Evolutionary conservation across 2,329 filamentous ascomycete species (phyloP), one percentile per base, ranked within the genome.

Genomic region (Monosporascus sp.): DNA sequence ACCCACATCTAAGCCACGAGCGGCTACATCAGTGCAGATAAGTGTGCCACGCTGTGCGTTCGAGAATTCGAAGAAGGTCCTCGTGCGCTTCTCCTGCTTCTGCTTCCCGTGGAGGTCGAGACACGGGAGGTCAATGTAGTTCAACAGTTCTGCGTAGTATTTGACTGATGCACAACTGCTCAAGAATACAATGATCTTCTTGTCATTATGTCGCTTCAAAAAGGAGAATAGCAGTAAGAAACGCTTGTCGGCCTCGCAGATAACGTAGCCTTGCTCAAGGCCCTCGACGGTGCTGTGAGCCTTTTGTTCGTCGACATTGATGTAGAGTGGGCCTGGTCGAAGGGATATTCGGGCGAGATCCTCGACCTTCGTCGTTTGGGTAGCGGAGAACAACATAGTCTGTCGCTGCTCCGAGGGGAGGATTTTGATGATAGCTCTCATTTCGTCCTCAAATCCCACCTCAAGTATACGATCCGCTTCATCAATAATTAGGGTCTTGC

Each of bases 1-100:
- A 5, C 82, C 70, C 71, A 87, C 83, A 79, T 97, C 94, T 48
- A 99, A 81, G 37, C 94, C 94, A 77, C 94, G 81, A 3, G 94
- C 94, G 46, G 94, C 94, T 58, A 99, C 94, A 65, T 99, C 94
- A 0, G 94, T 99, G 74, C 92, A 97, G 62, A 99, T 94, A 51
- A 99, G 73, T 1, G 89, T 96, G 24, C 93, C 94, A 60, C 88
- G 83, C 60, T 85, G 85, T 5, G 67, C 87, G 65, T 92, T 91
- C 66, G 84, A 87, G 70, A 99, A 99, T 70, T 97, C 93, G 71
- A 97, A 99, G 71, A 99, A 99, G 1, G 91, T 96, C 68, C 95
- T 96, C 24, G 94, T 99, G n/a, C 94, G 89, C 72, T 96, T 96
- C 73, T 97, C 91, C 73, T 99, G 94, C 74, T 99, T 99, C 74